Evolutionary conservation across 768 basidiomycete species (phyloP).

Genomic region (Pulveroboletus sp.): DNA sequence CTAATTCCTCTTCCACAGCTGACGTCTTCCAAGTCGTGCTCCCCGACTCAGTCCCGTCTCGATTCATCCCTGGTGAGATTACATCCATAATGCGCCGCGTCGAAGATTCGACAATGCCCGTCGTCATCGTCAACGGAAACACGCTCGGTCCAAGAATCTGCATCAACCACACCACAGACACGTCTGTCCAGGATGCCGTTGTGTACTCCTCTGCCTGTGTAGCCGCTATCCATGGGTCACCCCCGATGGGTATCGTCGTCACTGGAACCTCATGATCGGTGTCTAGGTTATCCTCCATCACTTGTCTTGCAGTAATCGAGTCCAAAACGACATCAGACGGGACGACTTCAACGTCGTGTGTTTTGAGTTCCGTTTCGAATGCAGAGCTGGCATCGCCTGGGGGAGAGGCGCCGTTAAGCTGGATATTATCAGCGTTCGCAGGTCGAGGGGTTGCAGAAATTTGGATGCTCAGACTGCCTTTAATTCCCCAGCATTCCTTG

Average conservation of each 20-base stretch:
- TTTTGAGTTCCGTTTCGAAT: slow-evolving; percentile 39
- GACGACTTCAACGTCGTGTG: slow-evolving; percentile 28
- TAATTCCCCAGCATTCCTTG: slow-evolving; percentile 44
- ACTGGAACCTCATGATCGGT: slow-evolving; percentile 10
- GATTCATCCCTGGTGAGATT: slow-evolving; percentile 28
- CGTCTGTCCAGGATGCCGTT: slow-evolving; percentile 28
- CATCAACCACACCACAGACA: slow-evolving; percentile 28
- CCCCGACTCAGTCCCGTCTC: background rate
- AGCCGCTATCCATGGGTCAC: slow-evolving; percentile 27
- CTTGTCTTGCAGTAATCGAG: slow-evolving; percentile 23
- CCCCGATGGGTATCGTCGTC: slow-evolving; percentile 14
- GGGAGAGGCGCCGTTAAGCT: background rate
- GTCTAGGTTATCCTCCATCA: slow-evolving; percentile 31
- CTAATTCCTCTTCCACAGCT: slow-evolving; percentile 42
- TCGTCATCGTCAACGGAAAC: slow-evolving; percentile 53
- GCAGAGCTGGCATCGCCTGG: background rate
- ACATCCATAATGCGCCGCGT: slow-evolving; percentile 53
- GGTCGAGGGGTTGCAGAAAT: slow-evolving; percentile 9
- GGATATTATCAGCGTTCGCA: background rate
- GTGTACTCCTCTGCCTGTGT: slow-evolving; percentile 21
- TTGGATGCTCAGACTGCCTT: slow-evolving; percentile 28
- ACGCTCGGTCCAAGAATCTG: slow-evolving; percentile 49
- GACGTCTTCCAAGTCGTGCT: background rate
- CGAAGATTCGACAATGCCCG: slow-evolving; percentile 61
- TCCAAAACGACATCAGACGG: slow-evolving; percentile 23